phyloP scores from a whole-genome alignment of 352 stramenopile genomes.

The Phytophthora macrochlamydospora region DNA sequence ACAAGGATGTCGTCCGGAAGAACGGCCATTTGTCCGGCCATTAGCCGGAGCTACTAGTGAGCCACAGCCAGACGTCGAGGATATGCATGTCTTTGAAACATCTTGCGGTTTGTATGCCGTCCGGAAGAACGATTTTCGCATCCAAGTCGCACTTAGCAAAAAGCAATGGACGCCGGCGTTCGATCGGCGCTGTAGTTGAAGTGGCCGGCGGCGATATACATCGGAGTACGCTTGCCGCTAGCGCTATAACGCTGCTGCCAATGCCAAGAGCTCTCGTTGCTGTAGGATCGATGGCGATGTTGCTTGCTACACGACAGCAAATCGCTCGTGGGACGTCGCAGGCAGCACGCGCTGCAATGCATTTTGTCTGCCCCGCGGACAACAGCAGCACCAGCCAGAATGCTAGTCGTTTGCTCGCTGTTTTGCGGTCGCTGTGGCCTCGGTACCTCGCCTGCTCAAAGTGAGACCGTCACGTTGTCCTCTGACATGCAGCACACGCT shows the following conservation, averaged over 20 bases:
- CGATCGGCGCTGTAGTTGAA: constrained; percentile 74
- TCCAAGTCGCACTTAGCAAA: not conserved
- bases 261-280: too few relatives aligned
- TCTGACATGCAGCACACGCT: too few relatives aligned
- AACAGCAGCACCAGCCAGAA: too few relatives aligned
- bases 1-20: too few relatives aligned
- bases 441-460: too few relatives aligned
- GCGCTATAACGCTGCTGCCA: too few relatives aligned
- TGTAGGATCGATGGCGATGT: not conserved
- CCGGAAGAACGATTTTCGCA: constrained; percentile 5
- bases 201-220: not conserved
- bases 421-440: not conserved
- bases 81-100: not conserved
- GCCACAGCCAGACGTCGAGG: too few relatives aligned
- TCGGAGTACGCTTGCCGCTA: too few relatives aligned
- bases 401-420: not conserved
- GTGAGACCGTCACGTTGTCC: too few relatives aligned
- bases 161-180: constrained; percentile 58
- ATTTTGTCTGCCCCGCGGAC: not conserved
- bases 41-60: too few relatives aligned
- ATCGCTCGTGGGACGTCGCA: not conserved
- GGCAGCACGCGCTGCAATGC: not conserved
- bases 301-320: not conserved
- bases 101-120: constrained; percentile 5
- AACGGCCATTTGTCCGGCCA: not conserved